These are phyloP conservation scores for Fermentozyma sake DNA, from an alignment of 1,139 yeast species.

Conservation along the genomic window DNA sequence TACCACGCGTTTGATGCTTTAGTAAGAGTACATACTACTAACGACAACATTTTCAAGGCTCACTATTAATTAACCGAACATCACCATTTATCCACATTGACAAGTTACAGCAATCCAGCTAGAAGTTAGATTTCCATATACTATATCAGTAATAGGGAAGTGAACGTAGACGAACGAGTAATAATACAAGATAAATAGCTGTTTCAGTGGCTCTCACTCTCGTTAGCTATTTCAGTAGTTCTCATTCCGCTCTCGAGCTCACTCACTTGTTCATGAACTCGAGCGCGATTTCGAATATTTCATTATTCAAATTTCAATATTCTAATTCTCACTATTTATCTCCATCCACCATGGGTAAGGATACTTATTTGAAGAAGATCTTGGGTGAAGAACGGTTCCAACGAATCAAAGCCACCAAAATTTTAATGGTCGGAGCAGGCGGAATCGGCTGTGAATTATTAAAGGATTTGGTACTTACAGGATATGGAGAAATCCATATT, in stretches of 20 bases:
- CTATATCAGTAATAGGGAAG: too few species aligned
- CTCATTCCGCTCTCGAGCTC: too few species aligned
- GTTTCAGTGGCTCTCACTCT: too few species aligned
- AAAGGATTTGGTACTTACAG: slow-evolving; percentile 77
- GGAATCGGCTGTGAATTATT: slow-evolving; percentile 98
- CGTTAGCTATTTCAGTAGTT: too few species aligned
- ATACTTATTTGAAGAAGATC: slow-evolving; percentile 39
- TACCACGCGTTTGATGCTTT: too few species aligned
- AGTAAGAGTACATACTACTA: too few species aligned
- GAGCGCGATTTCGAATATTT: neutral
- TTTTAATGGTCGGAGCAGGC: slow-evolving; percentile 94
- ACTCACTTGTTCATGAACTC: too few species aligned
- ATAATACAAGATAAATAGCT: neutral
- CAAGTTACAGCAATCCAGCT: too few species aligned
- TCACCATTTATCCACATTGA: too few species aligned
- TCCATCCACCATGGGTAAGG: slow-evolving; percentile 27
- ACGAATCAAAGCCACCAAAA: slow-evolving; percentile 44
- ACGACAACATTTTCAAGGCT: too few species aligned
- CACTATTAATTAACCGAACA: too few species aligned
- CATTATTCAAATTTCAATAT: neutral
- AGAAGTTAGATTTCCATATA: too few species aligned
- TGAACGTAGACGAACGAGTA: slow-evolving; percentile 1
- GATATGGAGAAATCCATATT: slow-evolving; percentile 85
- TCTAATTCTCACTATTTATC: neutral
- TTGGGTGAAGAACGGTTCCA: slow-evolving; percentile 37